Evolutionary conservation across 495 filamentous ascomycete genomes (phyloP).

Genomic region (Cudoniella acicularis): DNA sequence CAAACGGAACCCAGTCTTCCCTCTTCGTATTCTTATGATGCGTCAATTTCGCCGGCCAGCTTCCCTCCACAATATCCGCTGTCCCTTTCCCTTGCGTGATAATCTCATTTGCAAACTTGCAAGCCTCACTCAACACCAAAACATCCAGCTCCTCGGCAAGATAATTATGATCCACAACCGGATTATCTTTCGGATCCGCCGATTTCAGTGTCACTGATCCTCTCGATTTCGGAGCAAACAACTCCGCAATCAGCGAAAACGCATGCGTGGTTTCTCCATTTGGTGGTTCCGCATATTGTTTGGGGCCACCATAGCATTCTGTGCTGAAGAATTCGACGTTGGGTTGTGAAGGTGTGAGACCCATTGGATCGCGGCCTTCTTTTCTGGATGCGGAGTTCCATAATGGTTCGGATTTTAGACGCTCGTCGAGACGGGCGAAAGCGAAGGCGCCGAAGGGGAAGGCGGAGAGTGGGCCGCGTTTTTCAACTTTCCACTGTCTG

Average conservation of each 20-base stretch:
- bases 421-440: constrained; percentile 47
- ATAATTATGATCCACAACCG: constrained; percentile 48
- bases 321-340: constrained; percentile 51
- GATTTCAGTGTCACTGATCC: constrained; percentile 47
- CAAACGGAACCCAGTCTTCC: constrained; percentile 46
- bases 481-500: constrained; percentile 44
- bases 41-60: constrained; percentile 44
- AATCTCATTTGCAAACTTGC: constrained; percentile 50
- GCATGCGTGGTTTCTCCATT: constrained; percentile 42
- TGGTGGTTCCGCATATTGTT: constrained; percentile 45
- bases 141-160: constrained; percentile 45
- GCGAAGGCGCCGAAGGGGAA: constrained; percentile 54
- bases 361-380: constrained; percentile 49
- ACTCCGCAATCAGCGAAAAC: constrained; percentile 27
- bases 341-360: constrained; percentile 42
- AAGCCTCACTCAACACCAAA: constrained; percentile 45
- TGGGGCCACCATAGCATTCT: constrained; percentile 50
- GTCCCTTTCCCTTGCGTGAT: constrained; percentile 49
- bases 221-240: constrained; percentile 29
- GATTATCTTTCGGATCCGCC: constrained; percentile 50
- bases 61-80: constrained; percentile 51
- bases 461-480: constrained; percentile 44
- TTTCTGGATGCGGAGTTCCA: constrained; percentile 38
- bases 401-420: constrained; percentile 39
- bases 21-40: constrained; percentile 43